These are phyloP conservation scores for Tetragonia tetragonoides DNA, from an alignment of 148 eudicot species.

Conservation along the genomic window DNA sequence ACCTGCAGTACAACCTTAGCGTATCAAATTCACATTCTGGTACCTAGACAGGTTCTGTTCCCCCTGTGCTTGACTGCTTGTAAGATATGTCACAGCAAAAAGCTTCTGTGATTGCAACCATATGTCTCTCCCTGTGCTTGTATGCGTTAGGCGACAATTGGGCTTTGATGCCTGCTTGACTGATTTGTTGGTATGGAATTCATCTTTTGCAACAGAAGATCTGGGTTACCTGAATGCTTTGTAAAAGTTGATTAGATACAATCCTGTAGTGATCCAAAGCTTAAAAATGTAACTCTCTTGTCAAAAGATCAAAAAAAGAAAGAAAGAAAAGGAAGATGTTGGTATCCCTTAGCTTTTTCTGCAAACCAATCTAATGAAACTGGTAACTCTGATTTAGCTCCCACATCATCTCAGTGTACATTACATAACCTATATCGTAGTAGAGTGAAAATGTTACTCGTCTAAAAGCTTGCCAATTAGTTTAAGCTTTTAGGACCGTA, in stretches of 20 bases:
- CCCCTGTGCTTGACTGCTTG: not conserved
- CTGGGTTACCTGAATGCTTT: not conserved
- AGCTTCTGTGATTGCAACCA: conserved; percentile 51
- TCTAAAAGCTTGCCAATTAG: too few relatives aligned
- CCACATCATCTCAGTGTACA: too few relatives aligned
- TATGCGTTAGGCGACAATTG: conserved; percentile 58
- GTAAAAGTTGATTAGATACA: conserved; percentile 13
- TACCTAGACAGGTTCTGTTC: too few relatives aligned
- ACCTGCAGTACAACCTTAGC: too few relatives aligned
- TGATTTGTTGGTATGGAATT: not conserved
- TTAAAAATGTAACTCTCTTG: conserved; percentile 4
- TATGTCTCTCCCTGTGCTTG: conserved; percentile 72
- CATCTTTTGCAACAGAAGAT: not conserved
- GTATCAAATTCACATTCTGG: too few relatives aligned
- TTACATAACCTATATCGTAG: too few relatives aligned
- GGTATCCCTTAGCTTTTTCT: too few relatives aligned
- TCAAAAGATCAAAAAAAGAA: not conserved
- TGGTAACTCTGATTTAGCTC: too few relatives aligned
- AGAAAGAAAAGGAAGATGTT: too few relatives aligned
- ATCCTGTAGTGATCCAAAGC: not conserved
- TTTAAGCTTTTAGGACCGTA: too few relatives aligned
- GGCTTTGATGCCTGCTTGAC: conserved; percentile 56
- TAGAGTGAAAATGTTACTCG: too few relatives aligned
- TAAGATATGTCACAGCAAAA: conserved; percentile 47
- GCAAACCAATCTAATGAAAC: too few relatives aligned